These are phyloP conservation scores for Podospora pseudoanserina DNA, from an alignment of 495 filamentous ascomycete genomes.

Conservation along the genomic window DNA sequence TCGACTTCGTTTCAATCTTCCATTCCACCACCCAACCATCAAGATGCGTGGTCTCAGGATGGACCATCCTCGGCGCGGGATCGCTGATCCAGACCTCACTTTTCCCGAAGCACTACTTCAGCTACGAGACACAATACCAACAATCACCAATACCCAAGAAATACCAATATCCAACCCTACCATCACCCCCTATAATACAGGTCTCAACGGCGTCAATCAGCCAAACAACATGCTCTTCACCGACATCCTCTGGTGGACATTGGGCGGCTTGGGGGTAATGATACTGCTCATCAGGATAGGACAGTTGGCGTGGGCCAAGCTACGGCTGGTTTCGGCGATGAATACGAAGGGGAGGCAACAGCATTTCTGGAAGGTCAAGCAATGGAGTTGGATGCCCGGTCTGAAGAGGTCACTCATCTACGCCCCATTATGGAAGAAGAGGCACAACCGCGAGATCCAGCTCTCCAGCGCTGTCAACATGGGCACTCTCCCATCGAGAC, in stretches of 20 bases:
- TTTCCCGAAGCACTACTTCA: slow-evolving; percentile 16
- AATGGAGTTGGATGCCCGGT: slow-evolving; percentile 49
- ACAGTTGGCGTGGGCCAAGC: slow-evolving; percentile 42
- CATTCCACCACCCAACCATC: background rate
- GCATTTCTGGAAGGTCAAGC: slow-evolving; percentile 46
- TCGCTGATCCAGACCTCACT: slow-evolving; percentile 14
- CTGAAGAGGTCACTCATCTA: slow-evolving; percentile 79
- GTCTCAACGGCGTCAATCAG: slow-evolving; percentile 52
- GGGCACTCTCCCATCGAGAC: slow-evolving; percentile 79
- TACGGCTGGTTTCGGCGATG: slow-evolving; percentile 51
- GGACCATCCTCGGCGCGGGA: slow-evolving; percentile 25
- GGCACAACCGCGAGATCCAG: slow-evolving; percentile 83
- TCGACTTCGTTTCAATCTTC: background rate
- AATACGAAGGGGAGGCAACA: slow-evolving; percentile 41
- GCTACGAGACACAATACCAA: slow-evolving; percentile 15
- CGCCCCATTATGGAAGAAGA: slow-evolving; percentile 74
- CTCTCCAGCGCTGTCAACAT: slow-evolving; percentile 74
- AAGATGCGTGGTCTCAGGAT: slow-evolving; percentile 16
- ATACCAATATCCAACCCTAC: slow-evolving; percentile 30
- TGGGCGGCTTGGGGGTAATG: slow-evolving; percentile 45
- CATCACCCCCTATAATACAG: slow-evolving; percentile 46
- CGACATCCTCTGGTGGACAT: slow-evolving; percentile 47
- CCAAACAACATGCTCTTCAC: slow-evolving; percentile 45
- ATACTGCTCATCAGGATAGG: slow-evolving; percentile 43
- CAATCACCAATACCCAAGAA: slow-evolving; percentile 6